phyloP scores from a whole-genome alignment of 1,284 basidiomycete genomes.

The Boletus calvinii region DNA sequence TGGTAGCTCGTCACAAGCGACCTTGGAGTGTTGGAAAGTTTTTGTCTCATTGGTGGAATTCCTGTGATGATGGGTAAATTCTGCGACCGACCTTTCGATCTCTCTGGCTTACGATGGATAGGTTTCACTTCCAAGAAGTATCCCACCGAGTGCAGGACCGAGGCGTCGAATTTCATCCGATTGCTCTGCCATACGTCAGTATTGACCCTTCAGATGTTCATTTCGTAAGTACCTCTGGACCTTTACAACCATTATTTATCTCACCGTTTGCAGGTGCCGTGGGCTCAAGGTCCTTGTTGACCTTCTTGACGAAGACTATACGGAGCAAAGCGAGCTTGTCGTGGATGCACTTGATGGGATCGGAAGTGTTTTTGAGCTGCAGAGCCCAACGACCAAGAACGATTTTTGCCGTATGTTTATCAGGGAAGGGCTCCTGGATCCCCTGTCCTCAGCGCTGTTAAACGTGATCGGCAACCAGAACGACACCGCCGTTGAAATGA shows the following conservation, averaged over 20 bases:
- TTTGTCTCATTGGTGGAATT: conserved; percentile 92
- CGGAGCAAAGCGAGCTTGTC: conserved; percentile 86
- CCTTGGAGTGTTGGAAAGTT: conserved; percentile 87
- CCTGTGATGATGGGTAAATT: conserved; percentile 85
- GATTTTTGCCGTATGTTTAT: conserved; percentile 99
- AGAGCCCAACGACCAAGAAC: conserved; percentile 94
- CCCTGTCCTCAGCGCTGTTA: conserved; percentile 85
- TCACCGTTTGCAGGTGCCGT: conserved; percentile 65
- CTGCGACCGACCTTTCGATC: neutral
- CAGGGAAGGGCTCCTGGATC: conserved; percentile 90
- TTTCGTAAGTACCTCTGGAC: conserved; percentile 62
- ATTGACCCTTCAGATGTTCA: conserved; percentile 96
- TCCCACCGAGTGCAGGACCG: conserved; percentile 88
- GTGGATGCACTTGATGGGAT: conserved; percentile 94
- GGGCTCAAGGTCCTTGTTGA: conserved; percentile 93
- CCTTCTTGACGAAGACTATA: conserved; percentile 94
- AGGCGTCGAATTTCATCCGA: conserved; percentile 94
- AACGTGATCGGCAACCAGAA: conserved; percentile 82
- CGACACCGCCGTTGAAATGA: conserved; percentile 69
- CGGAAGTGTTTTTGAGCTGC: conserved; percentile 90
- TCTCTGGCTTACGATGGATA: conserved; percentile 27
- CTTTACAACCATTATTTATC: conserved; percentile 1
- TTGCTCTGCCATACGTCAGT: conserved; percentile 91
- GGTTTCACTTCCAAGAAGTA: conserved; percentile 94
- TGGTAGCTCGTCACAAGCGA: conserved; percentile 82